These are phyloP conservation scores for Cladophialophora carrionii DNA, from an alignment of 2,329 filamentous ascomycete genomes.

Conservation along the genomic window DNA sequence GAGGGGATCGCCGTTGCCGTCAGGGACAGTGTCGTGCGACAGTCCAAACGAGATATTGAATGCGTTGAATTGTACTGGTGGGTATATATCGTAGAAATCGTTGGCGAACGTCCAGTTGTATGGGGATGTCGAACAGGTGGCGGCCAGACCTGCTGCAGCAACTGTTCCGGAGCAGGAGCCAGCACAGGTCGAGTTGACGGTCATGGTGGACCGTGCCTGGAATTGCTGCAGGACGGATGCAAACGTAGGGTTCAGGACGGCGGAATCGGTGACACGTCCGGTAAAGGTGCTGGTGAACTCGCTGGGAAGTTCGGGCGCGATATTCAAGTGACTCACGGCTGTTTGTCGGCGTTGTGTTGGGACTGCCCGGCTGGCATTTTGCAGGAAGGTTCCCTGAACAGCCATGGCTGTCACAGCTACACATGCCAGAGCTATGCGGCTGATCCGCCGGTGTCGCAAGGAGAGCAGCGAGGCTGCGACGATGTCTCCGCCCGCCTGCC, in stretches of 20 bases:
- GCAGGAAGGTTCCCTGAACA: slow-evolving; percentile 4
- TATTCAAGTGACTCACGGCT: background rate
- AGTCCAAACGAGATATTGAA: slow-evolving; percentile 2
- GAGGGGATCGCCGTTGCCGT: background rate
- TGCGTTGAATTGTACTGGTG: background rate
- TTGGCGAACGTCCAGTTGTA: background rate
- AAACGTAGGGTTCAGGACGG: slow-evolving; percentile 2
- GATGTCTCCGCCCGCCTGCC: background rate
- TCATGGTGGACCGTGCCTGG: slow-evolving; percentile 1
- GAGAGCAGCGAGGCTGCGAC: background rate
- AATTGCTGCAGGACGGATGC: slow-evolving; percentile 1
- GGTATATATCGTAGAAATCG: background rate
- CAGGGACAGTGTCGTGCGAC: background rate
- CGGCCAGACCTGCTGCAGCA: background rate
- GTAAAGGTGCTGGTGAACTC: slow-evolving; percentile 3
- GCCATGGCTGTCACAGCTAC: slow-evolving; percentile 2
- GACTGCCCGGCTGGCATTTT: background rate
- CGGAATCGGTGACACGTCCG: background rate
- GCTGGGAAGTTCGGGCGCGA: background rate
- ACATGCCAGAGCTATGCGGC: slow-evolving; percentile 4
- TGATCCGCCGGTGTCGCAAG: background rate
- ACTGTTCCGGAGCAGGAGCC: background rate
- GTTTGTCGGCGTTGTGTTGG: background rate
- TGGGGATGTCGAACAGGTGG: background rate
- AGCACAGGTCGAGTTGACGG: background rate